Conservation (phyloP, 2,329 filamentous ascomycete genomes). For the Dissoconium aciculare region DNA sequence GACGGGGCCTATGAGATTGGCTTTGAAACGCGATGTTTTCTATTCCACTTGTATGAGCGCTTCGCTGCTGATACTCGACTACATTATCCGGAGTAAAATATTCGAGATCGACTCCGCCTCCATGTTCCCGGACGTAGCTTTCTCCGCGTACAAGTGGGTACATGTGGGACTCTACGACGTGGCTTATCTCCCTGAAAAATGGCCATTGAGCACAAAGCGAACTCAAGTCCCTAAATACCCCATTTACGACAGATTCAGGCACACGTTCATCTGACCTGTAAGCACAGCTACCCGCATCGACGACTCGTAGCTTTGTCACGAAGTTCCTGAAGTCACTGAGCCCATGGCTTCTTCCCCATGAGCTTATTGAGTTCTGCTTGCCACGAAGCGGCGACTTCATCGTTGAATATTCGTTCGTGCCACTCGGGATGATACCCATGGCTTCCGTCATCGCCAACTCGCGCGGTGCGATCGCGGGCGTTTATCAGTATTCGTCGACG, state of each 20-base stretch:
- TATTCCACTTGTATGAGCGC: background rate
- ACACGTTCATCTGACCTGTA: slow-evolving; percentile 40
- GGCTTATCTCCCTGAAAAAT: too few species aligned
- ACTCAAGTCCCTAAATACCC: slow-evolving; percentile 23
- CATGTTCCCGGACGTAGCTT: slow-evolving; percentile 10
- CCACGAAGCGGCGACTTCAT: too few species aligned
- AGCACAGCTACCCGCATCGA: slow-evolving; percentile 30
- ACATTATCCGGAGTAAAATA: slow-evolving; percentile 6
- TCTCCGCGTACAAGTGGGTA: slow-evolving; percentile 15
- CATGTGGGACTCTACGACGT: slow-evolving; percentile 19
- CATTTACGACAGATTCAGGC: slow-evolving; percentile 23
- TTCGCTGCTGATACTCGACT: slow-evolving; percentile 7
- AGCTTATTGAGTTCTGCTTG: background rate
- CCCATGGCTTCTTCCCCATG: slow-evolving; percentile 10
- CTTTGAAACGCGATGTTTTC: too few species aligned
- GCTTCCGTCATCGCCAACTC: too few species aligned
- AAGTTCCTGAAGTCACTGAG: slow-evolving; percentile 30
- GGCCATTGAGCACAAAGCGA: slow-evolving; percentile 31
- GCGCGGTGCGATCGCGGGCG: too few species aligned
- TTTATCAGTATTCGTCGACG: too few species aligned
- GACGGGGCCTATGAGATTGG: background rate
- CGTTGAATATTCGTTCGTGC: too few species aligned
- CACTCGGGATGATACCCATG: too few species aligned
- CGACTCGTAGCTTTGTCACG: slow-evolving; percentile 34
- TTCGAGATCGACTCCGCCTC: slow-evolving; percentile 4